Evolutionary conservation across 495 filamentous ascomycete species (phyloP), one percentile per base, ranked within the genome.

Genomic region (Parathielavia appendiculata): DNA sequence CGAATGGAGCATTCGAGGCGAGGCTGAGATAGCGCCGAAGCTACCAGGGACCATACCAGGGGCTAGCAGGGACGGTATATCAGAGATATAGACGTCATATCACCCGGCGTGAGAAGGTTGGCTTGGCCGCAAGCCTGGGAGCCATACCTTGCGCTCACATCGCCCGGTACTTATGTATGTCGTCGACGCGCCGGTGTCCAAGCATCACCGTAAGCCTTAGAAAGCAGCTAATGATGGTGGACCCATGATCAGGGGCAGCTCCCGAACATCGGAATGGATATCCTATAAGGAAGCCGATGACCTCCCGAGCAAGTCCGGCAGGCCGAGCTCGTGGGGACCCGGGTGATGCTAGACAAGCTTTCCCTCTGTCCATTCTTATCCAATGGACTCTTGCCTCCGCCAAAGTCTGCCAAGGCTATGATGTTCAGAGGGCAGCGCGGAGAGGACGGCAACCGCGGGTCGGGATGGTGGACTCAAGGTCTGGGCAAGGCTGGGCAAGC

Each of bases 21-120:
- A 50, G 55, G 46, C 55, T 20, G 34, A 14, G 16, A 35, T 39
- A 11, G 20, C 17, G 26, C 16, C 36, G 38, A 22, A 34, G 46
- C 44, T 57, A 39, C 46, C 10, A 19, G 41, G 45, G 22, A 38
- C 16, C 34, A 32, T 30, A 11, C 14, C n/a, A 35, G 35, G 23
- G 46, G 17, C 17, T 40, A 51, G 3, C 36, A 43, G 55, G 35
- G 55, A 11, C 38, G 23, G 23, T 46, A 26, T n/a, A 44, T 20
- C 12, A 20, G 54, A 41, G 45, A 43, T 57, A 57, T 49, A 50
- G 55, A 57, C 46, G 20, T 50, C 55, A 57, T 19, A 44, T 57
- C 38, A 43, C 46, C 43, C 23, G 46, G 43, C 46, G 41, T 8
- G 19, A 14, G 36, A 7, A 12, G 34, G 35, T 50, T 35, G 46